Evolutionary conservation across 305 asterid species (phyloP).

Genomic region (Ilex paraguariensis): DNA sequence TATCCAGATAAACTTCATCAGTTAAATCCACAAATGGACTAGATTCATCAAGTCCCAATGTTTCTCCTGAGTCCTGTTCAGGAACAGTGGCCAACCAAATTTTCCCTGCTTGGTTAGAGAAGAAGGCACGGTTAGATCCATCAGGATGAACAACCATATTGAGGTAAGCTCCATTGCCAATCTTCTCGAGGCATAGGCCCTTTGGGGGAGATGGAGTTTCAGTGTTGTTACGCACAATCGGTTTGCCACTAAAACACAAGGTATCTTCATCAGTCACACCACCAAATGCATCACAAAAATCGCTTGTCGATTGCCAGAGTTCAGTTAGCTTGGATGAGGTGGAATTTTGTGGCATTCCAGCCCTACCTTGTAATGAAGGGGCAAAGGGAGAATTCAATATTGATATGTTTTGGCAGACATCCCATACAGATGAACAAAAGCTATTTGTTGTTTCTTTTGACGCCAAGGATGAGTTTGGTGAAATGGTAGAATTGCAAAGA

Average conservation of each 20-base stretch:
- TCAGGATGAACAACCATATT: constrained; percentile 94
- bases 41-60: constrained; percentile 59
- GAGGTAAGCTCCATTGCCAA: constrained; percentile 66
- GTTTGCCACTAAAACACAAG: constrained; percentile 66
- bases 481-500: constrained; percentile 61
- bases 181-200: constrained; percentile 82
- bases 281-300: constrained; percentile 75
- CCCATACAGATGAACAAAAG: constrained; percentile 80
- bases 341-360: constrained; percentile 41
- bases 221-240: constrained; percentile 39
- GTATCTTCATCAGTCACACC: constrained; percentile 34
- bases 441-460: constrained; percentile 27
- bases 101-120: constrained; percentile 70
- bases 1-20: constrained; percentile 64
- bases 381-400: constrained; percentile 78
- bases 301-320: constrained; percentile 74
- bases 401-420: constrained; percentile 48
- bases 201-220: constrained; percentile 39
- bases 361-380: constrained; percentile 58
- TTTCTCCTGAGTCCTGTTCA: constrained; percentile 70
- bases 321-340: constrained; percentile 53
- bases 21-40: constrained; percentile 84
- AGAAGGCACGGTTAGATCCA: constrained; percentile 80
- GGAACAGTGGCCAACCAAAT: constrained; percentile 84
- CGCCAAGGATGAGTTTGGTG: constrained; percentile 31